phyloP scores from a whole-genome alignment of 345 rosid genomes.

The Melaleuca quinquenervia region DNA sequence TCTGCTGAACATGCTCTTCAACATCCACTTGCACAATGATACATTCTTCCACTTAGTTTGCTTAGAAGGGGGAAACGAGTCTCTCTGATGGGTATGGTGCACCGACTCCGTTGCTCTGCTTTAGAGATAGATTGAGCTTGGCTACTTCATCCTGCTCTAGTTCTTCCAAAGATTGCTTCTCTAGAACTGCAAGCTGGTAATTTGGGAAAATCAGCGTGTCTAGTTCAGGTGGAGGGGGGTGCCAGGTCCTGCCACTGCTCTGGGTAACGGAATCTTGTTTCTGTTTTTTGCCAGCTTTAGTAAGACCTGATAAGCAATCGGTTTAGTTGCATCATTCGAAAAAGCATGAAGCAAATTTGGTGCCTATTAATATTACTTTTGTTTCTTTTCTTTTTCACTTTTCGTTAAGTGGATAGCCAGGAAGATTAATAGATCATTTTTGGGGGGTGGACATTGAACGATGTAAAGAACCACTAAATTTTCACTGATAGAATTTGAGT shows the following conservation, averaged over 20 bases:
- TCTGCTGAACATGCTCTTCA: neutral
- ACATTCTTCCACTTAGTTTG: slow-evolving; percentile 25
- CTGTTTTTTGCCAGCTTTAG: slow-evolving; percentile 65
- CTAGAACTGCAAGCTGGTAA: slow-evolving; percentile 64
- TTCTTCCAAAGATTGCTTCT: slow-evolving; percentile 53
- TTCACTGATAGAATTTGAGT: neutral
- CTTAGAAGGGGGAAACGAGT: slow-evolving; percentile 58
- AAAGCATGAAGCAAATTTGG: neutral
- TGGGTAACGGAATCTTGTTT: slow-evolving; percentile 80
- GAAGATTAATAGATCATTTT: neutral
- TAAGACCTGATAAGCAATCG: slow-evolving; percentile 26
- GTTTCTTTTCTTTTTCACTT: neutral
- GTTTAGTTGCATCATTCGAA: neutral
- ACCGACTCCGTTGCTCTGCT: slow-evolving; percentile 29
- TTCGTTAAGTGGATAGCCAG: neutral
- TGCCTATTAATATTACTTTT: neutral
- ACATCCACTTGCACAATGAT: neutral
- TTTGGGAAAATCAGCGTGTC: slow-evolving; percentile 70
- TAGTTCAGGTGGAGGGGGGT: slow-evolving; percentile 67
- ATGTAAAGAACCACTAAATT: neutral
- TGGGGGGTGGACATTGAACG: neutral
- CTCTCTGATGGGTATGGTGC: slow-evolving; percentile 34
- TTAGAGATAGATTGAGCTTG: slow-evolving; percentile 42
- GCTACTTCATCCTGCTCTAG: slow-evolving; percentile 65
- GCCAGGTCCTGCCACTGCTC: slow-evolving; percentile 52